Conservation (phyloP, 108 stramenopile species). For the Cyclostephanos tholiformis region DNA sequence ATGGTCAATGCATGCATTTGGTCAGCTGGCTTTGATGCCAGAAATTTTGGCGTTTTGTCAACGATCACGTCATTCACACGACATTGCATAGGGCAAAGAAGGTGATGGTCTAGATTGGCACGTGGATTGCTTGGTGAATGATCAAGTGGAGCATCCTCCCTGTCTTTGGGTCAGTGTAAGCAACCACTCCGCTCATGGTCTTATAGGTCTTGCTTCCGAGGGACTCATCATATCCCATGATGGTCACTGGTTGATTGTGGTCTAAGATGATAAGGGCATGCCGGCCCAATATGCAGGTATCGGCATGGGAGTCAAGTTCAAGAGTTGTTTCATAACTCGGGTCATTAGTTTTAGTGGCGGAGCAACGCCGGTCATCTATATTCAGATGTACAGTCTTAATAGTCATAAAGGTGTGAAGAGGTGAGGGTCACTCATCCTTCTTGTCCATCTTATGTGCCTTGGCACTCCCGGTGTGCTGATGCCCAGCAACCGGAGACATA, state of each 20-base stretch:
- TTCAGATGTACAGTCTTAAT: too few species aligned
- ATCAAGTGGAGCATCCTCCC: conserved; percentile 3
- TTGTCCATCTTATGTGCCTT: too few species aligned
- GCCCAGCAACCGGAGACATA: too few species aligned
- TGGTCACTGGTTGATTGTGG: background rate
- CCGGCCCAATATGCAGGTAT: conserved; percentile 18
- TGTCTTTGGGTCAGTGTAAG: background rate
- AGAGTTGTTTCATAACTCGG: conserved; percentile 14
- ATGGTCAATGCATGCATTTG: conserved; percentile 15
- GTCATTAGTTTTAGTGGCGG: background rate
- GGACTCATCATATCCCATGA: conserved; percentile 4
- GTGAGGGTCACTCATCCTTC: too few species aligned
- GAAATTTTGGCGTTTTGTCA: conserved; percentile 25
- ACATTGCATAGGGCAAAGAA: conserved; percentile 36
- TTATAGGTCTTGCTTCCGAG: background rate
- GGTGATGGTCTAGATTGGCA: conserved; percentile 23
- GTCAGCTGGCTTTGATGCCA: conserved; percentile 5
- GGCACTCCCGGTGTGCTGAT: too few species aligned
- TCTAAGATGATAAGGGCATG: conserved; percentile 6
- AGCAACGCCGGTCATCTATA: too few species aligned
- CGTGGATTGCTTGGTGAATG: conserved; percentile 18
- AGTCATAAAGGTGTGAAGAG: too few species aligned
- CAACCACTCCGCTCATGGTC: conserved; percentile 8
- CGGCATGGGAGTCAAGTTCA: conserved; percentile 31
- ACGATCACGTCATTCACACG: conserved; percentile 24